Base-by-base conservation (phyloP, 768 basidiomycete genomes). In the Hypholoma sublateritium region DNA sequence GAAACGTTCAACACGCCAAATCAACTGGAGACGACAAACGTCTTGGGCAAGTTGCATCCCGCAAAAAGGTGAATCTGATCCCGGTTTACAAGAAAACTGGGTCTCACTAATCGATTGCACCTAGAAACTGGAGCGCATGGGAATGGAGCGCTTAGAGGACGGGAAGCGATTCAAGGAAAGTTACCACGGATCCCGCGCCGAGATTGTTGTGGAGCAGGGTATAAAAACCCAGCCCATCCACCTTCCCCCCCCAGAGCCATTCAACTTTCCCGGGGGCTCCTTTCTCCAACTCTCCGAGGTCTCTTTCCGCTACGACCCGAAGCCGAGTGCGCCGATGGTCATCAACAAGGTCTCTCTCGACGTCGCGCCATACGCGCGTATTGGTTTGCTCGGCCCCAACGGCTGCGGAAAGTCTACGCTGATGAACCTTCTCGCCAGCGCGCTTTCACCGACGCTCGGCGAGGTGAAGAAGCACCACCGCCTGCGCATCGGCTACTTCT, bases 1-100 rank as follows among this genome's bases (percentile, higher is more conserved):
- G 77, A 49, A 81, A 78, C 9, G 70, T 77, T 1, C 73, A 75
- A 50, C 72, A 74, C 6, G 84, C 84, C 1, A 84, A 78, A 61
- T 74, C 78, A 35, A 81, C 82, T 0, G 85, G 85, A 0, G 85
- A 87, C 60, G 85, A 87, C 50, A 87, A 87, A 59, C 76, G 80
- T 45, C 65, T 74, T 6, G 72, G 77, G 51, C 65, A 72, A 74
- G 87, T 81, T 3, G 80, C 81, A 8, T 80, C 80, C 17, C 71
- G 87, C 8, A 81, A 83, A 65, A 86, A 85, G 70, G 70, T 68
- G 16, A 21, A 54, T 16, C 6, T 41, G 4, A 43, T 58, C 22
- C 17, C 34, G 8, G 21, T 22, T 54, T 16, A 7, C 8, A 16
- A 14, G 21, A 34, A 19, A 9, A 24, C n/a, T 7, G 9, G 5